Conservation (phyloP, 2,329 filamentous ascomycete genomes). For the Metarhizium anisopliae region DNA sequence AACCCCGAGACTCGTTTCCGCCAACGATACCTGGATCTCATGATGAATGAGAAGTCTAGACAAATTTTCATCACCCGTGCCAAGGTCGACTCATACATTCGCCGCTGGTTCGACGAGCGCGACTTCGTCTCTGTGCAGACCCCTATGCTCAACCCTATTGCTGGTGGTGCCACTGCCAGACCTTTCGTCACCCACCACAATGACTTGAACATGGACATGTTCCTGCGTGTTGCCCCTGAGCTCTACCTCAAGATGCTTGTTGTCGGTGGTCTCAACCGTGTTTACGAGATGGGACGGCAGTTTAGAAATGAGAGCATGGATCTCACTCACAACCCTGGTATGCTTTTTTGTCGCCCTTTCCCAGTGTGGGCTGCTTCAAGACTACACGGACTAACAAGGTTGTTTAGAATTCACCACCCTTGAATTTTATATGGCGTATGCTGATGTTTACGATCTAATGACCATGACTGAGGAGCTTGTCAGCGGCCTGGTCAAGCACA, state of each 20-base stretch:
- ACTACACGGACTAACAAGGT: not conserved
- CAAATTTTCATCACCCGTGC: slow-evolving; percentile 77
- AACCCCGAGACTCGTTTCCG: slow-evolving; percentile 90
- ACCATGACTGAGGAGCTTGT: slow-evolving; percentile 88
- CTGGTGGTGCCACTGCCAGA: slow-evolving; percentile 86
- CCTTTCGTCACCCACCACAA: slow-evolving; percentile 96
- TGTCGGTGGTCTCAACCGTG: slow-evolving; percentile 86
- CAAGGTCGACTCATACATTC: slow-evolving; percentile 83
- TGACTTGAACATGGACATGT: slow-evolving; percentile 89
- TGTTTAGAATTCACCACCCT: slow-evolving; percentile 86
- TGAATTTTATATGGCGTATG: slow-evolving; percentile 95
- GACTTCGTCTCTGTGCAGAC: slow-evolving; percentile 95
- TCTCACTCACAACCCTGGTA: slow-evolving; percentile 70
- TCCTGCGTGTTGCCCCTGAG: slow-evolving; percentile 90
- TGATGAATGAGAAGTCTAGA: slow-evolving; percentile 86
- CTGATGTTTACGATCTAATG: slow-evolving; percentile 76
- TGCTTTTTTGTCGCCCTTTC: slow-evolving; percentile 1
- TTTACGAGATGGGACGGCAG: slow-evolving; percentile 92
- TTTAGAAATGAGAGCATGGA: slow-evolving; percentile 80
- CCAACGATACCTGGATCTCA: slow-evolving; percentile 88
- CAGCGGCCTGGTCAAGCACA: slow-evolving; percentile 75
- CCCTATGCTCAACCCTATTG: slow-evolving; percentile 93
- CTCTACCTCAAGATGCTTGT: slow-evolving; percentile 94
- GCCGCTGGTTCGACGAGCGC: slow-evolving; percentile 76
- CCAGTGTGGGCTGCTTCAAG: not conserved